Percentiles rank a stretch among this genome's conserved stretches.
Conservation (phyloP, 164 flowering plant species). For the Umbilicus rupestris region DNA sequence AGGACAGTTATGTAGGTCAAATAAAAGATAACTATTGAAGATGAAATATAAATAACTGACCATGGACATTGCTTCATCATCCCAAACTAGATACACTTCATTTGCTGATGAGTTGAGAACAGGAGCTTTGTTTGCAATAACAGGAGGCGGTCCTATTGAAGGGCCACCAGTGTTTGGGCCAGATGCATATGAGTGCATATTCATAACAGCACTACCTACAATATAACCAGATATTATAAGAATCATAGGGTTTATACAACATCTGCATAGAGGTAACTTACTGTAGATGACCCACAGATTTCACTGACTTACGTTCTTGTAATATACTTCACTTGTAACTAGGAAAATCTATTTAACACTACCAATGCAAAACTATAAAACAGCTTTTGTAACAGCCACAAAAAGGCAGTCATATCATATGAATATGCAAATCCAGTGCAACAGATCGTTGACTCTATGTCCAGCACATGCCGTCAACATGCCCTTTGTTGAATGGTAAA, state of each 20-base stretch:
- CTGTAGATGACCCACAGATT: neutral
- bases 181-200: slow-evolving; percentile 86
- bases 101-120: slow-evolving; percentile 51
- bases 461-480: too few species aligned
- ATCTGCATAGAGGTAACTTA: neutral
- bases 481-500: too few species aligned
- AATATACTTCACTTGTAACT: too few species aligned
- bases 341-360: too few species aligned
- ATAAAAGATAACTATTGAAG: neutral
- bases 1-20: neutral
- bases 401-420: too few species aligned
- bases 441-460: too few species aligned
- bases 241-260: neutral
- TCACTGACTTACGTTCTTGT: neutral
- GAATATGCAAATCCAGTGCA: too few species aligned
- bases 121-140: slow-evolving; percentile 82
- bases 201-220: slow-evolving; percentile 31
- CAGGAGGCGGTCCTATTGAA: slow-evolving; percentile 93
- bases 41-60: slow-evolving; percentile 38
- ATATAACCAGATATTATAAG: neutral
- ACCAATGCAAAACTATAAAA: too few species aligned
- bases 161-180: slow-evolving; percentile 98
- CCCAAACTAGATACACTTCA: slow-evolving; percentile 97
- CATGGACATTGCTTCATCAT: slow-evolving; percentile 99
- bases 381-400: too few species aligned